These are phyloP conservation scores for Penicillium egyptiacum DNA, from an alignment of 495 filamentous ascomycete genomes.

Conservation along the genomic window DNA sequence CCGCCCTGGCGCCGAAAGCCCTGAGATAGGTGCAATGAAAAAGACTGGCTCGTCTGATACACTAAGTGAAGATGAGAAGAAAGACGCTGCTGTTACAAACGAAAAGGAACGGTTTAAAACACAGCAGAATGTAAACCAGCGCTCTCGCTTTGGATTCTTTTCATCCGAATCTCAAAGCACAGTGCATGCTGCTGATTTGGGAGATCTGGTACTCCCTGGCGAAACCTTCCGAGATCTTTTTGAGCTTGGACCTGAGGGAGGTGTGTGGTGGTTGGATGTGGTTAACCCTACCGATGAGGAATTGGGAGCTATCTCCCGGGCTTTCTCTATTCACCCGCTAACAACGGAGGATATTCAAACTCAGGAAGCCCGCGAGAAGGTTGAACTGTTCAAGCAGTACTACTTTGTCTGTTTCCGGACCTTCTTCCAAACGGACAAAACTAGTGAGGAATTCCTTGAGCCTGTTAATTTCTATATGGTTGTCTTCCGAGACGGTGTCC, in stretches of 20 bases:
- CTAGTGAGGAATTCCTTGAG: conserved; percentile 74
- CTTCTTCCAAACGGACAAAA: conserved; percentile 78
- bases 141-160: conserved; percentile 90
- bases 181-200: conserved; percentile 84
- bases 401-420: conserved; percentile 98
- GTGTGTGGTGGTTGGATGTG: conserved; percentile 95
- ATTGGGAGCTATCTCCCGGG: conserved; percentile 79
- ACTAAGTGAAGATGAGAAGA: conserved; percentile 22
- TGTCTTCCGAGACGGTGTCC: conserved; percentile 91
- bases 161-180: conserved; percentile 89
- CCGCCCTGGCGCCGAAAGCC: conserved; percentile 39
- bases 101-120: conserved; percentile 36
- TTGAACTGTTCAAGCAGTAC: conserved; percentile 94
- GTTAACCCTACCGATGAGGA: conserved; percentile 88
- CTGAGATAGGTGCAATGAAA: conserved; percentile 32
- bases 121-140: conserved; percentile 52
- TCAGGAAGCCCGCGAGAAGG: conserved; percentile 95
- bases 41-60: conserved; percentile 31
- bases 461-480: conserved; percentile 96
- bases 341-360: conserved; percentile 93
- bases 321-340: conserved; percentile 90
- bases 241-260: conserved; percentile 67
- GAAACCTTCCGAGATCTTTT: conserved; percentile 90
- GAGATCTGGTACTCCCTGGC: conserved; percentile 81
- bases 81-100: conserved; percentile 26